Evolutionary conservation across 2,329 filamentous ascomycete species (phyloP).

Genomic region (Pyricularia grisea): DNA sequence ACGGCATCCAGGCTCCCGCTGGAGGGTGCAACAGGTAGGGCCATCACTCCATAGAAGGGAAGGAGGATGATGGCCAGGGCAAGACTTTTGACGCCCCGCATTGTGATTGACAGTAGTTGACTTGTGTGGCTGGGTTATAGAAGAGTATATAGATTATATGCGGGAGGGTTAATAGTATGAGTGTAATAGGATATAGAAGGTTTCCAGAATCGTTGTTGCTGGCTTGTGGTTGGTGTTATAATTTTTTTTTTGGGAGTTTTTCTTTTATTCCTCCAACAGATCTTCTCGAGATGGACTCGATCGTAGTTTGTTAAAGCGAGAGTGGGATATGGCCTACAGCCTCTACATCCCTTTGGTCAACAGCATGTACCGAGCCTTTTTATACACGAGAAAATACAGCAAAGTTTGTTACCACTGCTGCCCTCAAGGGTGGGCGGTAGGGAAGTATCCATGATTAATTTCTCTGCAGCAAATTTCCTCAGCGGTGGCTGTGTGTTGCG

Average conservation of each 20-base stretch:
- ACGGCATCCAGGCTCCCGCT: neutral
- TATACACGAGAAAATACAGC: neutral
- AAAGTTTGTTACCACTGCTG: neutral
- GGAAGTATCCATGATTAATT: neutral
- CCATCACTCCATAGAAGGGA: neutral
- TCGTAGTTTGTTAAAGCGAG: no score
- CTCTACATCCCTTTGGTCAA: neutral
- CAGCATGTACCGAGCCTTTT: neutral
- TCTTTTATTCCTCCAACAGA: neutral
- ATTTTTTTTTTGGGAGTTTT: no score
- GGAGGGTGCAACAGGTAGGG: neutral
- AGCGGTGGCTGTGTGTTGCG: neutral
- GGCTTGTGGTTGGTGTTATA: neutral
- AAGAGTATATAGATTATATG: neutral
- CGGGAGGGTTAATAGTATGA: neutral
- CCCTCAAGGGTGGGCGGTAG: no score
- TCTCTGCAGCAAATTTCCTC: neutral
- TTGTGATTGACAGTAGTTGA: neutral
- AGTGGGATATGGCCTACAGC: neutral
- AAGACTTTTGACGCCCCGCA: neutral
- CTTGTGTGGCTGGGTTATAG: neutral
- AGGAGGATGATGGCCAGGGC: neutral
- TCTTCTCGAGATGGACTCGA: neutral
- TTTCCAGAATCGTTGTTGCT: neutral
- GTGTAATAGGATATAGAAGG: neutral